A percentile compares a stretch with the other conserved stretches of the same genome.
These are phyloP conservation scores for Trichoderma aggressivum DNA, from an alignment of 2,329 filamentous ascomycete genomes.

Conservation along the genomic window DNA sequence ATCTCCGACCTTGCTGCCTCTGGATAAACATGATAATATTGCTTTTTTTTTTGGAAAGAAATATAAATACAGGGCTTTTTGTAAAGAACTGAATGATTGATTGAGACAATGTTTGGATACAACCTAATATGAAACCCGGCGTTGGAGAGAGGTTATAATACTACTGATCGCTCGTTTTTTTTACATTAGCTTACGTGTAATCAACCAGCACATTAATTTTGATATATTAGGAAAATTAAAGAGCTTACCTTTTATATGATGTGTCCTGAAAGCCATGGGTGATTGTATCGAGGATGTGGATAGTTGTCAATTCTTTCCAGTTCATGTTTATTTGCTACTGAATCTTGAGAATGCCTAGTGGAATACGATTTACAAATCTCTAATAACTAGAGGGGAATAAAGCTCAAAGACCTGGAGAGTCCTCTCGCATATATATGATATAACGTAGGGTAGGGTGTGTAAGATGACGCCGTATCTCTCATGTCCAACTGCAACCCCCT, in stretches of 20 bases:
- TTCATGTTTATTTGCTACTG: not conserved
- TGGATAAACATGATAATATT: not conserved
- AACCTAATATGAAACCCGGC: constrained; percentile 22
- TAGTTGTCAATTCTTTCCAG: not conserved
- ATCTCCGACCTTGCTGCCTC: constrained; percentile 59
- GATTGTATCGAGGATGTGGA: not conserved
- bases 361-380: not conserved
- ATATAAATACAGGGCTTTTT: constrained; percentile 5
- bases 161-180: constrained; percentile 25
- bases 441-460: not conserved
- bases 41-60: constrained; percentile 5
- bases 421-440: not conserved
- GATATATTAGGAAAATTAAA: not conserved
- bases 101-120: constrained; percentile 22
- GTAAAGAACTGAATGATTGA: constrained; percentile 15
- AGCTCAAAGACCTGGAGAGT: not conserved
- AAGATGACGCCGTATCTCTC: not conserved
- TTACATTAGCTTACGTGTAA: constrained; percentile 18
- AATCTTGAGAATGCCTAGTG: not conserved
- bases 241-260: not conserved
- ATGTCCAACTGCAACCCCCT: not conserved
- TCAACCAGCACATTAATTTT: not conserved
- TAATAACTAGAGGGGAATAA: not conserved
- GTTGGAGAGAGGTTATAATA: constrained; percentile 26
- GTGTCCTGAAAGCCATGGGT: not conserved